phyloP scores from a whole-genome alignment of 2,329 filamentous ascomycete species.

The Eutypella sp. region DNA sequence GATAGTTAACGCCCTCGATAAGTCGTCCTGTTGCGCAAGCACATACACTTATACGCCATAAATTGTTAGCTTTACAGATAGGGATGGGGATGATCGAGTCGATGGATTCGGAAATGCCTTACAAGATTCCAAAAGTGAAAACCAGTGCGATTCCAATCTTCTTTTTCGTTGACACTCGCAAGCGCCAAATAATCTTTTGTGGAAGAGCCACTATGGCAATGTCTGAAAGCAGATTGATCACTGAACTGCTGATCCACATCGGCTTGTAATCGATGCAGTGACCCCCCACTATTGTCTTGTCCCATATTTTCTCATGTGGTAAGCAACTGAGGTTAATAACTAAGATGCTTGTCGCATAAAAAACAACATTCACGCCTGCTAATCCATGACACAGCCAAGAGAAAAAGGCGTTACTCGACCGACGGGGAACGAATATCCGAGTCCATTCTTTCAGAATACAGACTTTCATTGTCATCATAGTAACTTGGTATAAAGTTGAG shows the following conservation, averaged over 20 bases:
- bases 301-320: slow-evolving; percentile 22
- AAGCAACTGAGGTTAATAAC: slow-evolving; percentile 21
- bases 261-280: slow-evolving; percentile 34
- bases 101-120: not conserved
- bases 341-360: slow-evolving; percentile 17
- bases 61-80: not conserved
- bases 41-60: not conserved
- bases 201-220: slow-evolving; percentile 35
- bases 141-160: slow-evolving; percentile 34
- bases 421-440: slow-evolving; percentile 7
- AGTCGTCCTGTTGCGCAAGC: slow-evolving; percentile 6
- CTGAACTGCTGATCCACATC: slow-evolving; percentile 36
- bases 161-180: slow-evolving; percentile 35
- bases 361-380: slow-evolving; percentile 16
- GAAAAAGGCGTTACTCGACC: slow-evolving; percentile 11
- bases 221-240: slow-evolving; percentile 37
- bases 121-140: slow-evolving; percentile 37
- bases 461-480: slow-evolving; percentile 5
- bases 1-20: slow-evolving; percentile 5
- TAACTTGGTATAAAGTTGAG: slow-evolving; percentile 4
- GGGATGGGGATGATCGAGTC: not conserved
- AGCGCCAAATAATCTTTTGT: slow-evolving; percentile 33
- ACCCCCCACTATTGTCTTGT: slow-evolving; percentile 16
- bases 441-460: slow-evolving; percentile 11
- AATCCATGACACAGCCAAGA: slow-evolving; percentile 12